A percentile compares a stretch with the other conserved stretches of the same genome.
Evolutionary conservation across 2,329 filamentous ascomycete species (phyloP).

Genomic region (Diaporthe vaccinii): DNA sequence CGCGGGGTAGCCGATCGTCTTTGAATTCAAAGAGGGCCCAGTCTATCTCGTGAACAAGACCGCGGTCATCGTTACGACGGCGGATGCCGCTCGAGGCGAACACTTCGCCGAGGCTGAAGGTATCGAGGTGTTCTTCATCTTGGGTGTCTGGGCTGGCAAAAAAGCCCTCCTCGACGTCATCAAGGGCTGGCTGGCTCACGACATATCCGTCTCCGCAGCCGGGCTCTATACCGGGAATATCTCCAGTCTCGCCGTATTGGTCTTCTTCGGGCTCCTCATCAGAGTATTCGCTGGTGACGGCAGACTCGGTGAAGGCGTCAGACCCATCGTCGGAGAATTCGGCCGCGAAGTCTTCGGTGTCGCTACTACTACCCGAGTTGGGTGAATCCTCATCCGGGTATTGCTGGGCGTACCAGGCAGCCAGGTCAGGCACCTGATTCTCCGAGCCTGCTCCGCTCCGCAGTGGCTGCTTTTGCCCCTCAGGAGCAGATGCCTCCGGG

Average conservation of each 20-base stretch:
- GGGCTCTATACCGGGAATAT: slow-evolving; percentile 82
- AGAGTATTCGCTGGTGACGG: slow-evolving; percentile 64
- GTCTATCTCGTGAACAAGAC: slow-evolving; percentile 90
- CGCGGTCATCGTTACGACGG: slow-evolving; percentile 76
- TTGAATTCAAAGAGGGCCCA: slow-evolving; percentile 92
- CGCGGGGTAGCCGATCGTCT: slow-evolving; percentile 76
- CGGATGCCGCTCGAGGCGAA: slow-evolving; percentile 93
- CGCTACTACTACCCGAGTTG: slow-evolving; percentile 54
- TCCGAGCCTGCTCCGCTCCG: slow-evolving; percentile 45
- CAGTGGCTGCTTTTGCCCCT: slow-evolving; percentile 42
- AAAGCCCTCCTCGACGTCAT: slow-evolving; percentile 87
- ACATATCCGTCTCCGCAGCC: slow-evolving; percentile 83
- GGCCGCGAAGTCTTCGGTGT: slow-evolving; percentile 68
- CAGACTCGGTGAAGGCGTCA: slow-evolving; percentile 64
- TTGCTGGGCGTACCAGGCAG: slow-evolving; percentile 57
- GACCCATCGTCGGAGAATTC: slow-evolving; percentile 75
- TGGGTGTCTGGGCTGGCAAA: slow-evolving; percentile 79
- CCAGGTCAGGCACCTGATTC: slow-evolving; percentile 51
- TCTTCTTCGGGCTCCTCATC: slow-evolving; percentile 65
- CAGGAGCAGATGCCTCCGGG: slow-evolving; percentile 55
- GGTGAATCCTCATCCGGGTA: slow-evolving; percentile 54
- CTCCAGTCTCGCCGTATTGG: slow-evolving; percentile 74
- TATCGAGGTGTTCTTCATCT: slow-evolving; percentile 86
- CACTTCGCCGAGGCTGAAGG: slow-evolving; percentile 84
- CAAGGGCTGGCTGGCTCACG: slow-evolving; percentile 91